Conservation (phyloP, 1,284 basidiomycete species). For the Trichosporon sp. region DNA sequence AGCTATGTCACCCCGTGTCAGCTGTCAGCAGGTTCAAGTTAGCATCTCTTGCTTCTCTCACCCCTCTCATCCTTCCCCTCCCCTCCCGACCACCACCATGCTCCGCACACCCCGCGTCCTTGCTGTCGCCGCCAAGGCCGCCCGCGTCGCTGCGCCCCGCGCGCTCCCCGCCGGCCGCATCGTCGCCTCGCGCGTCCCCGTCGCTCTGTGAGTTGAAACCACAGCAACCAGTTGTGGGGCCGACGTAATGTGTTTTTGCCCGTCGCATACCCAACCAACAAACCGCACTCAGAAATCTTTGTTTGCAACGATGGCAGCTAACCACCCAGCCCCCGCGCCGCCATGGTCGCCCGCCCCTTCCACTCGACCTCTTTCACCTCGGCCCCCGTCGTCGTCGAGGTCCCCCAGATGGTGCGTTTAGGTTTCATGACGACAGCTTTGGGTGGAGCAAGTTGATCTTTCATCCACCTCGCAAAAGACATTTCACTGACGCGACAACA, state of each 20-base stretch:
- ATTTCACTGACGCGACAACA: conserved; percentile 23
- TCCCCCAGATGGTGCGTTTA: conserved; percentile 78
- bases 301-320: background rate
- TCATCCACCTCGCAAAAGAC: too few relatives aligned
- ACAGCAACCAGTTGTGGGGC: background rate
- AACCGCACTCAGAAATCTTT: background rate
- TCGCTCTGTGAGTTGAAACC: background rate
- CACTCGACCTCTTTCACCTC: conserved; percentile 29
- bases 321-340: conserved; percentile 21
- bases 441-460: background rate
- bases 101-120: conserved; percentile 45
- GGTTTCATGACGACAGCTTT: background rate
- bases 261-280: background rate
- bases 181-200: conserved; percentile 7
- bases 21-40: conserved; percentile 9
- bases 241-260: conserved; percentile 18
- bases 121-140: conserved; percentile 33
- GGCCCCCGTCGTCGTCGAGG: conserved; percentile 66
- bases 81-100: conserved; percentile 41
- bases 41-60: conserved; percentile 3
- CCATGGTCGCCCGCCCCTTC: conserved; percentile 29
- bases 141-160: conserved; percentile 28
- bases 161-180: conserved; percentile 27
- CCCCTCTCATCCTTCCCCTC: conserved; percentile 16
- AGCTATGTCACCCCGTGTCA: conserved; percentile 1